Percentiles rank a stretch among this genome's conserved stretches.
These are phyloP conservation scores for Pseudocercospora crystallina DNA, from an alignment of 2,329 filamentous ascomycete genomes.

Conservation along the genomic window DNA sequence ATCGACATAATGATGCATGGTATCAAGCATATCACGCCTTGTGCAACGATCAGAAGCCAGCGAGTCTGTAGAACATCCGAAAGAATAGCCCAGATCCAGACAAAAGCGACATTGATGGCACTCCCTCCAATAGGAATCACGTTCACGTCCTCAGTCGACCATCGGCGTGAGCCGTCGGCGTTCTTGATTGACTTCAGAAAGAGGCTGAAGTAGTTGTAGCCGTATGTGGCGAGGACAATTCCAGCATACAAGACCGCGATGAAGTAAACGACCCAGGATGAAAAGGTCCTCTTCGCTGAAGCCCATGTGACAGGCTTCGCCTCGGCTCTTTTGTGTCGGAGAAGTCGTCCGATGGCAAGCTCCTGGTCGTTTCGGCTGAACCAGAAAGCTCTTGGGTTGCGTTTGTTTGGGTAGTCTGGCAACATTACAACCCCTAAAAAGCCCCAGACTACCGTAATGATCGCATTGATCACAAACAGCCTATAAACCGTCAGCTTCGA, in stretches of 20 bases:
- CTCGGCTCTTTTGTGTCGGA: constrained; percentile 47
- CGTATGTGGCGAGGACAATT: constrained; percentile 49
- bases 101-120: constrained; percentile 52
- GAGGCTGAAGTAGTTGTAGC: constrained; percentile 49
- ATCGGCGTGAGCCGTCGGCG: constrained; percentile 44
- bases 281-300: constrained; percentile 46
- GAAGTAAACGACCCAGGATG: constrained; percentile 48
- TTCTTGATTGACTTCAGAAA: constrained; percentile 45
- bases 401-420: constrained; percentile 40
- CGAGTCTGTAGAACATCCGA: constrained; percentile 52
- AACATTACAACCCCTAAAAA: constrained; percentile 37
- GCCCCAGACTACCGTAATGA: constrained; percentile 40
- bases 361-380: constrained; percentile 45
- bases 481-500: no score
- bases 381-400: constrained; percentile 44
- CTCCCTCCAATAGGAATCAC: constrained; percentile 51
- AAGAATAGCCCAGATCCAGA: constrained; percentile 56
- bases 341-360: constrained; percentile 46
- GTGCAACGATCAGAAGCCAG: constrained; percentile 52
- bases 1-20: constrained; percentile 54
- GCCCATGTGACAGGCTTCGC: constrained; percentile 48
- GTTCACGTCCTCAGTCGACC: constrained; percentile 49
- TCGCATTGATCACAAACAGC: constrained; percentile 40
- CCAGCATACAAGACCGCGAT: constrained; percentile 48
- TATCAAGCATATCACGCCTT: constrained; percentile 48